phyloP scores from a whole-genome alignment of 768 basidiomycete species.

The Boletus subparvulus region DNA sequence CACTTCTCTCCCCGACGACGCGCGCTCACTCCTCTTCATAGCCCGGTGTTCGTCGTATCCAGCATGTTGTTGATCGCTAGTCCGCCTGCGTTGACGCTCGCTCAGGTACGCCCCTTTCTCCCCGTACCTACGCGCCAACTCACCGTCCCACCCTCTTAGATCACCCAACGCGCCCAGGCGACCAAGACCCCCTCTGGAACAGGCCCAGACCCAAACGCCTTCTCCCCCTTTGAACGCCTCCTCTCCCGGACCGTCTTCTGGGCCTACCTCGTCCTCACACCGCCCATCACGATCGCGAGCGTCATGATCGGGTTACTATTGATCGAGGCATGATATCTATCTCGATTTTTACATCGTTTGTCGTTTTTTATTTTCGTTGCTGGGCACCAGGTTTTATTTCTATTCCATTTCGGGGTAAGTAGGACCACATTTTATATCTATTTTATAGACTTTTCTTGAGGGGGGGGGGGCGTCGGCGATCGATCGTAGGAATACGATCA shows the following conservation, averaged over 20 bases:
- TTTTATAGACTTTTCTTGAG: no score
- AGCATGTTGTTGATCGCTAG: constrained; percentile 80
- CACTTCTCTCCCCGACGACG: not conserved
- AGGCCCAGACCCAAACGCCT: not conserved
- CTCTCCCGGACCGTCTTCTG: constrained; percentile 92
- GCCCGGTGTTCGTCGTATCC: constrained; percentile 85
- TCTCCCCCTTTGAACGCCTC: constrained; percentile 71
- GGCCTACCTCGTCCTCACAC: constrained; percentile 87
- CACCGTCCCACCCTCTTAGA: constrained; percentile 3
- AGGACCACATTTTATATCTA: no score
- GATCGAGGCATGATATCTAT: constrained; percentile 38
- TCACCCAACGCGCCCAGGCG: constrained; percentile 18
- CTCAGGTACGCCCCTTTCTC: constrained; percentile 40
- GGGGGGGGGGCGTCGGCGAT: no score
- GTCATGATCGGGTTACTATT: constrained; percentile 73
- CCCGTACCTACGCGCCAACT: constrained; percentile 22
- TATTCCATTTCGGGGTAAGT: not conserved
- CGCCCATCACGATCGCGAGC: constrained; percentile 75
- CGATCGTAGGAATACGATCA: no score
- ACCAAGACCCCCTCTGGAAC: not conserved
- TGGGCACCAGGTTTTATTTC: no score
- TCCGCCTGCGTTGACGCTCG: constrained; percentile 75
- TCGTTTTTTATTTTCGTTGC: no score
- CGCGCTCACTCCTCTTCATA: constrained; percentile 24
- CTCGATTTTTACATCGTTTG: no score